Conservation (phyloP, 1,284 basidiomycete genomes). For the Irpex rosettiformis region DNA sequence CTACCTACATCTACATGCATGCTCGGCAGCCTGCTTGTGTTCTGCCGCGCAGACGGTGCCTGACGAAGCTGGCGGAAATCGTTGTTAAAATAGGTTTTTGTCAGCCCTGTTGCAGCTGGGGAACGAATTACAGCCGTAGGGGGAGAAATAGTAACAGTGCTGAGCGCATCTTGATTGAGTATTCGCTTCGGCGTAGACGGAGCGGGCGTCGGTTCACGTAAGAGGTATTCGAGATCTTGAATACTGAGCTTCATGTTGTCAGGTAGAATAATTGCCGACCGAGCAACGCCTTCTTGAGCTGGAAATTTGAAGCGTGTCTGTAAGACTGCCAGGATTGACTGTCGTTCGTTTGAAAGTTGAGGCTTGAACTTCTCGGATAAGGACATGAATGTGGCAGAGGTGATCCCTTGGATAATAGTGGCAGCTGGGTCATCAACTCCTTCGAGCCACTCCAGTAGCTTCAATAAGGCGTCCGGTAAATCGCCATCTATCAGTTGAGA, state of each 20-base stretch:
- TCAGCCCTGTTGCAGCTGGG: slow-evolving; percentile 71
- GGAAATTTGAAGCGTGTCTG: slow-evolving; percentile 16
- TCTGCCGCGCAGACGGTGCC: slow-evolving; percentile 61
- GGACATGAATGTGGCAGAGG: slow-evolving; percentile 26
- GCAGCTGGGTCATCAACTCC: slow-evolving; percentile 33
- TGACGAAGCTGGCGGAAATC: slow-evolving; percentile 74
- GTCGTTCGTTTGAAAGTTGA: slow-evolving; percentile 18
- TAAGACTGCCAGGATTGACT: slow-evolving; percentile 21
- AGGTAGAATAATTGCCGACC: slow-evolving; percentile 18
- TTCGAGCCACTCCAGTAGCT: slow-evolving; percentile 46
- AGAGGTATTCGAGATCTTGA: slow-evolving; percentile 27
- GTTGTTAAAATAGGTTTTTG: slow-evolving; percentile 74
- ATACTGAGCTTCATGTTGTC: slow-evolving; percentile 23
- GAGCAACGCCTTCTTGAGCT: slow-evolving; percentile 15
- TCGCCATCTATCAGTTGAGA: slow-evolving; percentile 12
- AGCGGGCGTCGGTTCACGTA: slow-evolving; percentile 20
- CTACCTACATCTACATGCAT: slow-evolving; percentile 71
- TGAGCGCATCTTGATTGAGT: slow-evolving; percentile 46
- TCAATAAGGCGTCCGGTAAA: slow-evolving; percentile 35
- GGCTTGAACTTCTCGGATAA: slow-evolving; percentile 23
- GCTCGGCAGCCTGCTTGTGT: slow-evolving; percentile 78
- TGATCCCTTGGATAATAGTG: slow-evolving; percentile 38
- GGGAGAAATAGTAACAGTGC: slow-evolving; percentile 58
- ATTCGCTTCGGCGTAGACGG: slow-evolving; percentile 48
- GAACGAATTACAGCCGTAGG: slow-evolving; percentile 68